Conservation (phyloP, 192 early-diverging fungal species). For the Linnemannia hyalina region DNA sequence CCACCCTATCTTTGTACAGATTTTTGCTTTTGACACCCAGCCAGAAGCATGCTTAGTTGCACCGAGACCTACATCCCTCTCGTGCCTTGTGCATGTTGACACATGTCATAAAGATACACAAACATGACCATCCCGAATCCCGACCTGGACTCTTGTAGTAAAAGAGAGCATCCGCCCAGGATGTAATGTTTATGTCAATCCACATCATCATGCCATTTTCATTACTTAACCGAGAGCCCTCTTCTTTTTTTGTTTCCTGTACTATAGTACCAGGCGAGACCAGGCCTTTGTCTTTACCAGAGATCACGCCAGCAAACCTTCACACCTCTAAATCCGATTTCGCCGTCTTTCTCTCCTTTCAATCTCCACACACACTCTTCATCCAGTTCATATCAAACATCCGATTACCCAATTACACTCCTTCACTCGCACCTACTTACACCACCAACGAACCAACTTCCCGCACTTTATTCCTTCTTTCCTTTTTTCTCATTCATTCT, state of each 20-base stretch:
- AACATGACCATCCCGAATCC: too few relatives aligned
- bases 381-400: neutral
- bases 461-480: conserved; percentile 1
- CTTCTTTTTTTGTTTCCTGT: neutral
- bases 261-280: neutral
- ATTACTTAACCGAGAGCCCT: neutral
- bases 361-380: neutral
- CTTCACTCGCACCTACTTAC: neutral
- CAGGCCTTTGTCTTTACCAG: neutral
- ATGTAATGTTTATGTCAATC: too few relatives aligned
- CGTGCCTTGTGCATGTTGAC: too few relatives aligned
- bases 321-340: neutral
- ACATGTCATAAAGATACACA: too few relatives aligned
- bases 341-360: conserved; percentile 1
- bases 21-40: too few relatives aligned
- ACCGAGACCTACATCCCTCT: too few relatives aligned
- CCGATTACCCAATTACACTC: neutral
- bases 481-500: neutral
- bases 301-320: conserved; percentile 2
- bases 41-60: too few relatives aligned
- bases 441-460: neutral
- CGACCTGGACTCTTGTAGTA: too few relatives aligned
- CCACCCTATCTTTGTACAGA: too few relatives aligned
- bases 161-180: too few relatives aligned
- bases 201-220: too few relatives aligned